Base-by-base conservation (phyloP, 495 filamentous ascomycete species). In the Xylaria castorea region DNA sequence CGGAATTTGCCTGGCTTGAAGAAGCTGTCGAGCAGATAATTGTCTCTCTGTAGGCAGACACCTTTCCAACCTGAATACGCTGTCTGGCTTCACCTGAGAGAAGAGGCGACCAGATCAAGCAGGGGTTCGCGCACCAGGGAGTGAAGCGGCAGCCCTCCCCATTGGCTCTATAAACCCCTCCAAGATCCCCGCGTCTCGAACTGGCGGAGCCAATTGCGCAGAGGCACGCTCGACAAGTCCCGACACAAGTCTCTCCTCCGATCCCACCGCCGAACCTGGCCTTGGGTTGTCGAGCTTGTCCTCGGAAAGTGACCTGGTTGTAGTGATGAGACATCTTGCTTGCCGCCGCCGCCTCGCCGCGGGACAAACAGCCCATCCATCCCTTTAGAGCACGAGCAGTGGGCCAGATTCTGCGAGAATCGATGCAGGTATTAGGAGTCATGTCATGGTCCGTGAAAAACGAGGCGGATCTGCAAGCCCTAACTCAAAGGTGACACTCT, bases 91-190 rank as follows among this genome's bases (percentile, higher is more conserved):
- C n/a, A 34, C 64, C 18, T 18, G 18, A 44, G 50, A n/a, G 38
- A 32, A 71, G n/a, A 65, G 46, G 34, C 69, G 22, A n/a, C 36
- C 68, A 44, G 44, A 51, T 20, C 58, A 62, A 44, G 68, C 69
- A 64, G 46, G 44, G 48, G 57, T 25, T 25, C 27, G 60, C 69
- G 60, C 58, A 46, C 58, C 57, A 25, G 5, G 16, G 34, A 51
- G 71, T 74, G 74, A 74, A 71, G 75, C 71, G 75, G 75, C 71
- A 77, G 22, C 27, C 50, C 34, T 73, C 76, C 75, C 69, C 50
- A 84, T 85, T 85, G 83, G 83, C 36, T 55, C 36, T 34, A 68
- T 72, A 42, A 40, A 75, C 79, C 74, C 80, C 27, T 34, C 53
- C 74, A 76, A 78, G 58, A 79, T 77, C 81, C 82, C 77, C 82